Evolutionary conservation across 257 asterid species (phyloP).

Genomic region (Orobanche coerulescens): DNA sequence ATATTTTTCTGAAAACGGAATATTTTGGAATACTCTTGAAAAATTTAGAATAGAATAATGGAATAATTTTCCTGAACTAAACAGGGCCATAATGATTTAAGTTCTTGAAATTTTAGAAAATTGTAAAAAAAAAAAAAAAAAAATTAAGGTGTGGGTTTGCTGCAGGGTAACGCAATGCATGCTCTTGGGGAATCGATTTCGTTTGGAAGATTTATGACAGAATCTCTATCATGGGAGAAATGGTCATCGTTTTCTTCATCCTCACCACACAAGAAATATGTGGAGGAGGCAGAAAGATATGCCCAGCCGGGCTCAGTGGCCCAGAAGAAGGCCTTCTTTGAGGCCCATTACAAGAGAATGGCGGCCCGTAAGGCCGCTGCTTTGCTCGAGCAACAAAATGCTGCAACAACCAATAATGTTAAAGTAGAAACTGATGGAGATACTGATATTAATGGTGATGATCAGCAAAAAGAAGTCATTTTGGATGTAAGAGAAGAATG

Average conservation of each 20-base stretch:
- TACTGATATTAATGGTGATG: neutral
- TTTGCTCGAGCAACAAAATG: slow-evolving; percentile 47
- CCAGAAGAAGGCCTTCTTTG: slow-evolving; percentile 85
- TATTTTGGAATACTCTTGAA: too few relatives aligned
- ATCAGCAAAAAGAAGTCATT: slow-evolving; percentile 13
- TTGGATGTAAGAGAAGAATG: neutral
- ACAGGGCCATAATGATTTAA: too few relatives aligned
- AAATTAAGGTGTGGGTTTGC: too few relatives aligned
- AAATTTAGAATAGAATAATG: too few relatives aligned
- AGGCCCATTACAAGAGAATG: slow-evolving; percentile 89
- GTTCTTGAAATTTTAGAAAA: too few relatives aligned
- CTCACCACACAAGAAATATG: slow-evolving; percentile 63
- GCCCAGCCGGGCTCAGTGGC: slow-evolving; percentile 91
- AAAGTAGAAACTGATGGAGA: slow-evolving; percentile 22
- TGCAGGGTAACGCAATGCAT: slow-evolving; percentile 60
- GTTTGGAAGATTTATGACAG: slow-evolving; percentile 68
- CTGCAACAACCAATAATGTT: slow-evolving; percentile 16
- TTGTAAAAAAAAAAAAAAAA: too few relatives aligned
- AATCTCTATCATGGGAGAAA: slow-evolving; percentile 70
- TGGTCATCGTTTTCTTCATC: slow-evolving; percentile 57
- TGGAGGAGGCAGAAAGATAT: slow-evolving; percentile 80
- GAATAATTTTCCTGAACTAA: too few relatives aligned
- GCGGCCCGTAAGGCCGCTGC: slow-evolving; percentile 85
- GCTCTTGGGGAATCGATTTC: slow-evolving; percentile 69
- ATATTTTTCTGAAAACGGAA: too few relatives aligned